Base-by-base conservation (phyloP, 306 rosid genomes). In the Hippophae rhamnoides region DNA sequence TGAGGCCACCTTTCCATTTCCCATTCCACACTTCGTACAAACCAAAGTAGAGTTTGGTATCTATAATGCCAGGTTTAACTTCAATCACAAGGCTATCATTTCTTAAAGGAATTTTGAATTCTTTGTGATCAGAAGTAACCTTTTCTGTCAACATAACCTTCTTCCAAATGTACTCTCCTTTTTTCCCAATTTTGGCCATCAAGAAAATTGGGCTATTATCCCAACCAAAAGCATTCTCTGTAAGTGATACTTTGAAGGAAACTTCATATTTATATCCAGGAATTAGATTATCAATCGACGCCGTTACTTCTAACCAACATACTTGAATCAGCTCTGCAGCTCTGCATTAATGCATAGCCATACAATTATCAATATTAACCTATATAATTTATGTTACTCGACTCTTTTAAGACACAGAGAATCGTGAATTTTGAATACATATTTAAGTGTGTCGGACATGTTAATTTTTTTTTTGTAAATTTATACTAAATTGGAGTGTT, bases 21-120 rank as follows among this genome's bases (percentile, higher is more conserved):
- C 84, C 92, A 7, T 84, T 86, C 97, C 97, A 89, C 23, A 89
- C 95, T 77, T 89, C 97, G 54, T 89, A 89, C 53, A 89, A 67
- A 23, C 97, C 97, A 40, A 89, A 89, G 56, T 83, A 57, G 56
- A 89, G 78, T 5, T 2, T 9, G 0, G 0, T 2, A 0, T 84
- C 86, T 0, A 0, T 0, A 0, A 9, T 0, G 0, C 0, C 0
- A 0, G 1, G 0, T 1, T 44, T 8, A 57, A 43, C 52, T 0
- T 47, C 27, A 45, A 71, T 52, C 2, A 0, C 26, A 18, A 18
- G 23, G 23, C 23, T 18, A 18, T 18, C 23, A 18, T 18, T 18
- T 18, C 23, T 1, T 18, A 18, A 18, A 18, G 23, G 23, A 43
- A 69, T 9, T 1, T n/a, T 12, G 23, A 38, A 6, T 23, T 5